Base-by-base conservation (phyloP, 75 land plant genomes). In the Selaginella moellendorffii region DNA sequence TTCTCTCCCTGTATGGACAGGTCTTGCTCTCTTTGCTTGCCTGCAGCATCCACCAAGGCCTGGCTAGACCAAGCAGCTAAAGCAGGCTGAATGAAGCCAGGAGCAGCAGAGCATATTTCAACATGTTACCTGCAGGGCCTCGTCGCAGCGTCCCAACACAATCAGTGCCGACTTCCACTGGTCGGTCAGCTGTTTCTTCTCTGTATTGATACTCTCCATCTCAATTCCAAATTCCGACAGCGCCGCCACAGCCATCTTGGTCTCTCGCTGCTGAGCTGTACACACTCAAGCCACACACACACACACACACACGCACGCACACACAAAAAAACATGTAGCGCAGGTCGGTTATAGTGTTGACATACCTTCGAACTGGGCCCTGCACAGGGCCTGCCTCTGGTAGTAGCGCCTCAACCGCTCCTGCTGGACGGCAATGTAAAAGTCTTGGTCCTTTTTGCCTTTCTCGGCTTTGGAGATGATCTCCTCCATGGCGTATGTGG, bases 111-210 rank as follows among this genome's bases (percentile, higher is more conserved):
- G 46, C 46, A 36, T 36, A n/a, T n/a, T n/a, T n/a, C n/a, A n/a
- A n/a, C n/a, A n/a, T n/a, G n/a, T n/a, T n/a, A 70, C 72, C 72
- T 70, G 72, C 10, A 70, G 23, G 12, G 72, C 76, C 26, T 27
- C 54, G 58, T 74, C 76, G 54, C n/a, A 74, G 2, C 72, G 65
- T 19, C 22, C 62, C 1, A 74, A 59, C 28, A 74, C 76, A 69
- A 74, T 30, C 9, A 74, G 65, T 30, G 76, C 36, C 29, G 76
- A 74, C 18, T 68, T 27, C 76, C 76, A 74, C 36, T 74, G 76
- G 30, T 36, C 30, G 14, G 72, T 64, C 14, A 74, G 21, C 61
- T 74, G 72, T 31, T 64, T 63, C 24, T 74, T 68, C 59, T 74
- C 72, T 2, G 65, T 19, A 63, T 63, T 62, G 8, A 74, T 74